A percentile compares a stretch with the other conserved stretches of the same genome.
Evolutionary conservation across 257 asterid genomes (phyloP).

Genomic region (Rubia yunnanensis): DNA sequence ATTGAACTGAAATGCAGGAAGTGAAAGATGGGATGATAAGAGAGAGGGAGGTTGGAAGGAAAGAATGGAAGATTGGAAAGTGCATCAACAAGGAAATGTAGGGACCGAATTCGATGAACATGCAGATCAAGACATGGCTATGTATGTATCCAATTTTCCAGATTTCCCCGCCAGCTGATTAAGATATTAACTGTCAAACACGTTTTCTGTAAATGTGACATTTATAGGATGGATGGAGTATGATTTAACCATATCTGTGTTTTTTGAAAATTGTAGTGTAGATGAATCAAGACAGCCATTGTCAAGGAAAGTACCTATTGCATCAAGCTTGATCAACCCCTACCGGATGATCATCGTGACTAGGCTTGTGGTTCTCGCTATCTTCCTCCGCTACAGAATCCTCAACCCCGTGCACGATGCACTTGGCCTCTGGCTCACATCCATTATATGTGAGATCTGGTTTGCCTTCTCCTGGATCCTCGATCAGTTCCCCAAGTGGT

Average conservation of each 20-base stretch:
- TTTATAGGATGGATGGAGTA: background rate
- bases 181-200: no score
- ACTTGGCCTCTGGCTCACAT: conserved; percentile 93
- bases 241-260: background rate
- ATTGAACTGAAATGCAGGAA: conserved; percentile 31
- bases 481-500: conserved; percentile 99
- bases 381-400: conserved; percentile 85
- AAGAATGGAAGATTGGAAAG: conserved; percentile 95
- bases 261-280: conserved; percentile 41
- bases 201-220: background rate
- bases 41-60: conserved; percentile 86
- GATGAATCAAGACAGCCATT: conserved; percentile 95
- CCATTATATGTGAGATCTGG: conserved; percentile 93
- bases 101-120: conserved; percentile 58
- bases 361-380: conserved; percentile 62
- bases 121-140: conserved; percentile 67
- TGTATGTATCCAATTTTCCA: conserved; percentile 30
- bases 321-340: conserved; percentile 89
- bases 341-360: conserved; percentile 93
- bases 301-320: conserved; percentile 89
- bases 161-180: no score
- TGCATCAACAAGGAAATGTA: conserved; percentile 81
- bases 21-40: conserved; percentile 81
- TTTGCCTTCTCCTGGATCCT: conserved; percentile 95
- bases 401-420: conserved; percentile 92